Conservation (phyloP, 1,284 basidiomycete species). For the Leccinum solheimii region DNA sequence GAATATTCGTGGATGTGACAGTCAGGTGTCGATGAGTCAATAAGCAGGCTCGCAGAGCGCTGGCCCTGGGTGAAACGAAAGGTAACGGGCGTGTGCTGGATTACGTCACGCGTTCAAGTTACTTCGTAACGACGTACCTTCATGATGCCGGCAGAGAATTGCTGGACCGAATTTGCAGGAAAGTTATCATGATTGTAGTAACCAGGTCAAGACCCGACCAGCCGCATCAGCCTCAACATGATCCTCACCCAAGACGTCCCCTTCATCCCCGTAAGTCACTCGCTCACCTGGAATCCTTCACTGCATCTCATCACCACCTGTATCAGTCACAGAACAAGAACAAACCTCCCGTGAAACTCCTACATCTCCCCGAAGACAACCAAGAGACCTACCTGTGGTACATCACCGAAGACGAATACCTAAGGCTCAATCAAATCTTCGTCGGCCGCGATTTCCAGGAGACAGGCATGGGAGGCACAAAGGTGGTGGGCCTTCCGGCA, state of each 20-base stretch:
- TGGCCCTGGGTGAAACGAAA: no score
- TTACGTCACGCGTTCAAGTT: no score
- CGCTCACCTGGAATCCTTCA: background rate
- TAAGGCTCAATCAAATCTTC: conserved; percentile 19
- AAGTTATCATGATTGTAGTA: no score
- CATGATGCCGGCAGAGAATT: background rate
- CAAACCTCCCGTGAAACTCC: conserved; percentile 12
- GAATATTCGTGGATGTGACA: no score
- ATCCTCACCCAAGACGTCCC: conserved; percentile 12
- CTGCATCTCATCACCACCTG: background rate
- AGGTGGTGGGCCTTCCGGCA: conserved; percentile 13
- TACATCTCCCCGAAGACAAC: background rate
- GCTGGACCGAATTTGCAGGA: background rate
- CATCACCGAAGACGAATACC: conserved; percentile 23
- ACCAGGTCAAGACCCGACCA: background rate
- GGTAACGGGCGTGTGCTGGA: no score
- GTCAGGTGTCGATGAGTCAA: no score
- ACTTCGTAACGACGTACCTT: no score
- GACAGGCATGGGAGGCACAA: conserved; percentile 18
- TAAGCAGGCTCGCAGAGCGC: no score
- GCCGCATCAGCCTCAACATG: conserved; percentile 4
- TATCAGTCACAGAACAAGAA: conserved; percentile 3
- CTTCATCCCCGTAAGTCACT: conserved; percentile 13
- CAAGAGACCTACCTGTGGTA: conserved; percentile 14
- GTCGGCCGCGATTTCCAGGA: conserved; percentile 21